These are phyloP conservation scores for Barnettozyma californica DNA, from an alignment of 805 yeast species.

Conservation along the genomic window DNA sequence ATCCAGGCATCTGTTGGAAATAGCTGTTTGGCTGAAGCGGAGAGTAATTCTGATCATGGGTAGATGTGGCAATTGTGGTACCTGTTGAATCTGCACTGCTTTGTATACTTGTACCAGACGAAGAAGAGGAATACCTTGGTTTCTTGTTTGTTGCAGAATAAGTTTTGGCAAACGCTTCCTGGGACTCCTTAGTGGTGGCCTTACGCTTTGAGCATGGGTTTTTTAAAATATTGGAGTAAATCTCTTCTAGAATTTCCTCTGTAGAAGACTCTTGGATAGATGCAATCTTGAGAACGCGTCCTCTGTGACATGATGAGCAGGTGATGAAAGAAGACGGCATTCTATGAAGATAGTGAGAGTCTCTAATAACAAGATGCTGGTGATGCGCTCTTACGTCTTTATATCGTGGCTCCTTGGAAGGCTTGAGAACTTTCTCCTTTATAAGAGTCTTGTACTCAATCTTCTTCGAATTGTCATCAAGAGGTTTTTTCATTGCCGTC, in stretches of 20 bases:
- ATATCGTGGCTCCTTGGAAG: conserved; percentile 19
- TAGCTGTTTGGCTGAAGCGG: conserved; percentile 8
- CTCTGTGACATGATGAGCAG: conserved; percentile 25
- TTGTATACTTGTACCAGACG: not conserved
- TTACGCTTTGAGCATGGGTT: conserved; percentile 24
- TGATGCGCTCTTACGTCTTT: conserved; percentile 19
- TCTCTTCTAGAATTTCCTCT: conserved; percentile 18
- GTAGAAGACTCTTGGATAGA: conserved; percentile 19
- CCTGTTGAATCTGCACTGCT: not conserved
- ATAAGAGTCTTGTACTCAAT: conserved; percentile 22
- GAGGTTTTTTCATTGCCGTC: conserved; percentile 1
- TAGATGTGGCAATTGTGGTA: not conserved
- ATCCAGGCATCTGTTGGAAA: conserved; percentile 1
- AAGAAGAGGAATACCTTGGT: not conserved
- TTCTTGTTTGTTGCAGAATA: not conserved
- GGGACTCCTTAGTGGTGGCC: conserved; percentile 18
- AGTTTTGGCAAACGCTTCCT: conserved; percentile 2
- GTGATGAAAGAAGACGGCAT: conserved; percentile 25
- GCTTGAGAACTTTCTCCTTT: conserved; percentile 24
- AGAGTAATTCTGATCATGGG: not conserved
- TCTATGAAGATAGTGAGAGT: conserved; percentile 23
- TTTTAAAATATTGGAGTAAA: conserved; percentile 19
- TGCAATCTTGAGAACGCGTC: conserved; percentile 22
- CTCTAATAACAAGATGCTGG: conserved; percentile 26
- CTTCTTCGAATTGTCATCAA: conserved; percentile 18